Evolutionary conservation across 345 rosid genomes (phyloP), one percentile per base, ranked within the genome.

Genomic region (Lagerstroemia speciosa): DNA sequence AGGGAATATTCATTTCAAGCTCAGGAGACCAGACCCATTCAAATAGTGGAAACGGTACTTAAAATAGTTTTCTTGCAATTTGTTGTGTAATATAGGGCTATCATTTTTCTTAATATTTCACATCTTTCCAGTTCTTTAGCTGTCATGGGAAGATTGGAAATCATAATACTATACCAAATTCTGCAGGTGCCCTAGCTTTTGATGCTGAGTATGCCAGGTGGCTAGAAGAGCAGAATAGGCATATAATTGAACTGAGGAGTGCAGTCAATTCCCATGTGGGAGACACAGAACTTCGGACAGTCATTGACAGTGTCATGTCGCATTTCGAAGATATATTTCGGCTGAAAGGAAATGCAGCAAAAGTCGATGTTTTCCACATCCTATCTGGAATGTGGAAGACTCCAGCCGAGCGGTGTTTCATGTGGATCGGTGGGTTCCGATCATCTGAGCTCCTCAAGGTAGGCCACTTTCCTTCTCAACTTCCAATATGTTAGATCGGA

Each of bases 321-420:
- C 97, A 93, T 6, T 93, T 79, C 69, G 93, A 85, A 75, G 98
- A 90, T 64, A 85, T 93, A 79, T 93, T 78, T 84, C 81, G 91
- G 81, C 80, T 91, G 69, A 93, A 93, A 81, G 90, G 93, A 66
- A 73, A 76, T 69, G 98, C 98, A 45, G 93, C 98, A 67, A 93
- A 93, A 73, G 93, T 90, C 65, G 98, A 93, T 81, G 96, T 91
- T 74, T 93, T 93, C 88, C 98, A 93, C 78, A 86, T 93, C 67
- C 76, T 93, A 79, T 93, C 98, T 24, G 98, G 98, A 71, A 91
- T 93, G 98, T 93, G 98, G 98, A 91, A 87, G 79, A 93, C 98
- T 72, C 98, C 98, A 40, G 98, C 97, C 62, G 98, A 93, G 84
- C 83, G 97, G 72, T 93, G 97, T 85, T 93, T 93, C 77, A 76